Conservation (phyloP, 2,329 filamentous ascomycete species). For the Colletotrichum abscissum region DNA sequence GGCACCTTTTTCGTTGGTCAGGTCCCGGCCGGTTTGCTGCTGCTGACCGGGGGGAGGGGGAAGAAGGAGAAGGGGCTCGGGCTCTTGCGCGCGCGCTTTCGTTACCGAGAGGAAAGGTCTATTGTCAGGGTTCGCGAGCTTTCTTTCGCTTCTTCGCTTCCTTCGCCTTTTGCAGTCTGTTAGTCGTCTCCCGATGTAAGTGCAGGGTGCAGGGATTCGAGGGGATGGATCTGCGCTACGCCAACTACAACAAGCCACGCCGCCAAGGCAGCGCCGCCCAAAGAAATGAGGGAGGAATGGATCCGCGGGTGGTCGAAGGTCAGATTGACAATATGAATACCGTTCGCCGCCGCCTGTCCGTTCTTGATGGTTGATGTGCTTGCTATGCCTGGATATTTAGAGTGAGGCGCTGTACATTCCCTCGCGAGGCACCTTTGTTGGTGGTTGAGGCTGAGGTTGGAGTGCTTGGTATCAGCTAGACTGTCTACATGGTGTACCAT, state of each 20-base stretch:
- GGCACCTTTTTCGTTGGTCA: constrained; percentile 16
- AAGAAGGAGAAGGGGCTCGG: background rate
- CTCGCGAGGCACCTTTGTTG: background rate
- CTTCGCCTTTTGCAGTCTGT: background rate
- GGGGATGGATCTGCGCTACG: constrained; percentile 20
- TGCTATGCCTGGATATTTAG: background rate
- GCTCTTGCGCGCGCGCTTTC: background rate
- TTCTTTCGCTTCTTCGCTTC: background rate
- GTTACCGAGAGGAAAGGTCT: background rate
- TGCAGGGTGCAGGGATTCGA: background rate
- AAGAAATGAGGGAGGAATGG: constrained; percentile 26
- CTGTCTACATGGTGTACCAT: no score
- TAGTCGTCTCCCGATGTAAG: background rate
- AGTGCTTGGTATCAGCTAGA: background rate
- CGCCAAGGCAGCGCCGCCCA: constrained; percentile 28
- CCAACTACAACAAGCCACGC: constrained; percentile 32
- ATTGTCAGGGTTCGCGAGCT: background rate
- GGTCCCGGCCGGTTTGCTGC: constrained; percentile 22
- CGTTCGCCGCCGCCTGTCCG: background rate
- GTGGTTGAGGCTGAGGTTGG: background rate
- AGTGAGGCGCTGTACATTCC: background rate
- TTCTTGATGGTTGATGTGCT: background rate
- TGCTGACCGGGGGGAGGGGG: background rate
- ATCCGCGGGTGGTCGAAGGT: constrained; percentile 4
- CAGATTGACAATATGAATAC: background rate